Evolutionary conservation across 2,329 filamentous ascomycete genomes (phyloP), one percentile per base, ranked within the genome.

Genomic region (Fusarium sp.): DNA sequence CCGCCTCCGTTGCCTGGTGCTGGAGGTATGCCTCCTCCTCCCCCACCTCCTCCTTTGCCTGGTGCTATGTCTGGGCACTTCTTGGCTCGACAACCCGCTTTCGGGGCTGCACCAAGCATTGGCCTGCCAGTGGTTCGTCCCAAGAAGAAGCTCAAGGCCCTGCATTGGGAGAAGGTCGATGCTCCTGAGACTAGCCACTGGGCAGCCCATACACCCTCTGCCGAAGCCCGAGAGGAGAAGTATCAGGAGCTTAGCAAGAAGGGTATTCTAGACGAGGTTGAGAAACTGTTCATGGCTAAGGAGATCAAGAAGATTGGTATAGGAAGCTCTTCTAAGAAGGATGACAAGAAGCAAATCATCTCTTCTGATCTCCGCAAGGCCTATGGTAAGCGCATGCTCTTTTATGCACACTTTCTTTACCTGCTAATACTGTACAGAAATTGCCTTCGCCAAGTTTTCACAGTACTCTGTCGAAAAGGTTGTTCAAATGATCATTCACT

Each of bases 131-230:
- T 95, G 69, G 94, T 95, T 59, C 88, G 96, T 77, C 95, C 96
- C 28, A 98, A 98, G 90, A 98, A 98, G 91, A 99, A 98, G 88
- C 94, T 99, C 83, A 99, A 99, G 90, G 96, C 96, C 67, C 88
- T 99, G 76, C 96, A 99, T 85, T 98, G 96, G 96, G 96, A 99
- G 84, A 98, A 98, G 87, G 94, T 99, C 62, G 96, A 99, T 83
- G 90, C 93, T 60, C 94, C 95, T 28, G 91, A 96, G 81, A 93
- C 94, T 57, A 98, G 96, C 61, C 94, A 98, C 77, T 98, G 96
- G 96, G 95, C 95, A 39, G 89, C 90, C 13, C 94, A 97, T 82
- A 90, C 93, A 36, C 93, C 94, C 10, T 97, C 94, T n/a, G 90
- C 91, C 9, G 92, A 97, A 81, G 93, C 93, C 70, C 94, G 95